Percentiles rank a stretch among this genome's conserved stretches.
These are phyloP conservation scores for Picea glauca DNA, from an alignment of 75 land plant species.

Conservation along the genomic window DNA sequence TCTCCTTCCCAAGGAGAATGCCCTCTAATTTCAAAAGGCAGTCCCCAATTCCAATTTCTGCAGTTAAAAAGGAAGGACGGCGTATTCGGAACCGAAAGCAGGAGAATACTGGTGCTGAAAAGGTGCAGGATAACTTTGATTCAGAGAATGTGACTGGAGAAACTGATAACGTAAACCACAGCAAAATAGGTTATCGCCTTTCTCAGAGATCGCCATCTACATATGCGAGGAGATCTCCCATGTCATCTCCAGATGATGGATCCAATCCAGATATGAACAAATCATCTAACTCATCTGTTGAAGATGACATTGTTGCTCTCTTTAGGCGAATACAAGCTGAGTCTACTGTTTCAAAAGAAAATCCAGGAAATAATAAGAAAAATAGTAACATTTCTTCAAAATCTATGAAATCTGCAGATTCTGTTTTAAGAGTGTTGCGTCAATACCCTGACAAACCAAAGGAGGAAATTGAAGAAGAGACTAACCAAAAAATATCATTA, in stretches of 20 bases:
- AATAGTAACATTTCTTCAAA: background rate
- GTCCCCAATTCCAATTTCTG: constrained; percentile 29
- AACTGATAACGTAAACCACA: constrained; percentile 11
- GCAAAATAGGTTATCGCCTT: constrained; percentile 8
- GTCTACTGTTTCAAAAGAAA: constrained; percentile 30
- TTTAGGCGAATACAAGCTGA: constrained; percentile 22
- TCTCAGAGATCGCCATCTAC: constrained; percentile 21
- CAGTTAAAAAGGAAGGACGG: constrained; percentile 15
- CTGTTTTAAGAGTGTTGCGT: constrained; percentile 17
- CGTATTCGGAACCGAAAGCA: constrained; percentile 5
- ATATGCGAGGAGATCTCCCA: constrained; percentile 4
- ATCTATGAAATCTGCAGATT: constrained; percentile 9
- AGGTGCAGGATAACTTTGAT: constrained; percentile 5
- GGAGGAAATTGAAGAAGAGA: constrained; percentile 17
- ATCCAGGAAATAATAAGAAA: constrained; percentile 1
- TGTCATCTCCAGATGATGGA: background rate
- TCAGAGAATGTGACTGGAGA: constrained; percentile 1
- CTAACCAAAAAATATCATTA: background rate
- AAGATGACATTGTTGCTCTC: constrained; percentile 24
- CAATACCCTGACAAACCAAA: constrained; percentile 13
- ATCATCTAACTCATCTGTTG: constrained; percentile 15
- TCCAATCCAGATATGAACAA: background rate
- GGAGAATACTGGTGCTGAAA: constrained; percentile 4
- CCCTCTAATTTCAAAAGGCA: constrained; percentile 10
- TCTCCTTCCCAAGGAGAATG: constrained; percentile 7